Conservation (phyloP, 1,284 basidiomycete species). For the Pterula multifida region DNA sequence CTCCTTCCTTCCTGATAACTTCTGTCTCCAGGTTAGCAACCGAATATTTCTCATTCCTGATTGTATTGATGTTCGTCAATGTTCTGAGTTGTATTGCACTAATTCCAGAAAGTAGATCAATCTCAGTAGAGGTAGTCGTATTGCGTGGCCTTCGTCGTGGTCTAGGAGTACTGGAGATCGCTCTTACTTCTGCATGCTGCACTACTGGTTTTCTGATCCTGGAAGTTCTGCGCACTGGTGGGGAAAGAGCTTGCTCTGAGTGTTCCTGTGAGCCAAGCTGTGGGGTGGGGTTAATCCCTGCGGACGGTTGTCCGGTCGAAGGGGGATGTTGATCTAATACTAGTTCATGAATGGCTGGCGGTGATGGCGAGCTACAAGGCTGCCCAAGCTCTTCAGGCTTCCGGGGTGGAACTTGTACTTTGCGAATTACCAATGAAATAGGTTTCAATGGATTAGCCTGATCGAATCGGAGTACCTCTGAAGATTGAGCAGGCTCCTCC, state of each 20-base stretch:
- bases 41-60: constrained; percentile 53
- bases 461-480: neutral
- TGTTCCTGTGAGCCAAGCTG: too few species aligned
- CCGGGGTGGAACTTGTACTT: neutral
- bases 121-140: constrained; percentile 30
- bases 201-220: neutral
- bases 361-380: neutral
- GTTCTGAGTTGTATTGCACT: constrained; percentile 52
- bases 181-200: neutral
- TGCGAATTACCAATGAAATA: neutral
- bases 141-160: constrained; percentile 27
- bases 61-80: constrained; percentile 59
- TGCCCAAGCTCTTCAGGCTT: neutral
- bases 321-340: too few species aligned
- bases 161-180: constrained; percentile 12
- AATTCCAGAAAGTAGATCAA: constrained; percentile 45
- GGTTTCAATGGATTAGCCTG: neutral
- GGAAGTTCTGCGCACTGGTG: neutral
- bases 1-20: constrained; percentile 58
- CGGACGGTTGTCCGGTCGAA: too few species aligned
- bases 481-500: neutral
- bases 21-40: constrained; percentile 47
- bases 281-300: too few species aligned
- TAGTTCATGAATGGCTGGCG: too few species aligned
- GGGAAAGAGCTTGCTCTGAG: too few species aligned